Conservation (phyloP, 768 basidiomycete species). For the Mycena belliarum region DNA sequence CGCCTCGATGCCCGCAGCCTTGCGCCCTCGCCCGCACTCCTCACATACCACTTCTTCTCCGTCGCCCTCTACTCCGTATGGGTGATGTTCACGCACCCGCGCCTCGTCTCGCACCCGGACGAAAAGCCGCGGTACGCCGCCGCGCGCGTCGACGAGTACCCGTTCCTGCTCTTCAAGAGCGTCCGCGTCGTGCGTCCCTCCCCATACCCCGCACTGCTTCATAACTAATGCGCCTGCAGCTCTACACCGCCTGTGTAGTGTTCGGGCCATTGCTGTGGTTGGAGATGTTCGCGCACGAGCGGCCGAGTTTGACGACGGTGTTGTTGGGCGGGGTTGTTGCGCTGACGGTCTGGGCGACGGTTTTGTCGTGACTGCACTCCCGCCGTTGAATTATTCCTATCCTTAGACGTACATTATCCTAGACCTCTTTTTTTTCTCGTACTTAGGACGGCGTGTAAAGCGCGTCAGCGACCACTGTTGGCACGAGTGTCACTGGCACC, state of each 20-base stretch:
- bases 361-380: neutral
- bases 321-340: neutral
- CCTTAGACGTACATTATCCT: neutral
- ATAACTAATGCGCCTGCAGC: conserved; percentile 45
- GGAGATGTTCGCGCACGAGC: conserved; percentile 49
- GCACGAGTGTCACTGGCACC: too few relatives aligned
- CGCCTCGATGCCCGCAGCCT: conserved; percentile 48
- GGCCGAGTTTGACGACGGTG: conserved; percentile 9
- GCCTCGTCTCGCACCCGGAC: conserved; percentile 24
- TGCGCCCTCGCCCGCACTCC: conserved; percentile 73
- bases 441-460: neutral
- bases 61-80: conserved; percentile 96
- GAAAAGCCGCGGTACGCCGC: conserved; percentile 41
- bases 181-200: conserved; percentile 66
- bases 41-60: conserved; percentile 90
- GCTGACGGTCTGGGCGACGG: neutral
- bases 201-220: neutral
- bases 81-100: conserved; percentile 72
- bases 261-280: conserved; percentile 87
- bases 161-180: conserved; percentile 59
- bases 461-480: too few relatives aligned
- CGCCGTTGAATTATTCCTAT: neutral
- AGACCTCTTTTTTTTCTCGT: neutral
- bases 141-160: conserved; percentile 66
- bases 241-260: conserved; percentile 91